Evolutionary conservation across 2,329 filamentous ascomycete genomes (phyloP).

Genomic region (Neopestalotiopsis rosae): DNA sequence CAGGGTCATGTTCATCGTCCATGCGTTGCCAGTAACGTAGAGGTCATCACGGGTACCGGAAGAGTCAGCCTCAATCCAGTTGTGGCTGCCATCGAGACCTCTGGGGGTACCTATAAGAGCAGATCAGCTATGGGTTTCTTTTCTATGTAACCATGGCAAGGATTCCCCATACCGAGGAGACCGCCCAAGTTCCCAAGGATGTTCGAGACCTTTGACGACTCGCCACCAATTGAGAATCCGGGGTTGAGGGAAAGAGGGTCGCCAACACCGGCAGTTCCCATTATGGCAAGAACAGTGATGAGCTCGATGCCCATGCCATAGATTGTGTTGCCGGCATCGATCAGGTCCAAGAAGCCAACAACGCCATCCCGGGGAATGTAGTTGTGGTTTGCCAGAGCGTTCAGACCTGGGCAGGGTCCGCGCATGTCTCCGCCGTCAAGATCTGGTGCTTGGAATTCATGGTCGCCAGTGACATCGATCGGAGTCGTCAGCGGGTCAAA

Average conservation of each 20-base stretch:
- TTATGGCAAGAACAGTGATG: constrained; percentile 44
- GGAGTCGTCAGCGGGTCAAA: constrained; percentile 25
- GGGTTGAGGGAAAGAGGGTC: constrained; percentile 54
- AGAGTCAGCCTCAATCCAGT: constrained; percentile 59
- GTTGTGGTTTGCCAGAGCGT: constrained; percentile 35
- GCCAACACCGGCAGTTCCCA: constrained; percentile 54
- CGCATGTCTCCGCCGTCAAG: constrained; percentile 30
- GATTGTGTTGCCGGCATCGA: constrained; percentile 42
- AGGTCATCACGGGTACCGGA: constrained; percentile 59
- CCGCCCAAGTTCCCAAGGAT: constrained; percentile 49
- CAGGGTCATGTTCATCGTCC: constrained; percentile 55
- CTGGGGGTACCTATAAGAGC: constrained; percentile 42
- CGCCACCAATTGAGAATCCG: constrained; percentile 59
- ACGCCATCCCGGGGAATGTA: constrained; percentile 35
- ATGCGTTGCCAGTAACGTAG: constrained; percentile 55
- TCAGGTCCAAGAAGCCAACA: constrained; percentile 32
- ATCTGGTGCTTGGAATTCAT: constrained; percentile 25
- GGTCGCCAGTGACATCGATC: constrained; percentile 25
- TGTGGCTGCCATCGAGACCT: constrained; percentile 57
- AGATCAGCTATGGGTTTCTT: neutral
- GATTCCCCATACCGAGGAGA: constrained; percentile 40
- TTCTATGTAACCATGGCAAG: constrained; percentile 8
- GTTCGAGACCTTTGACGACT: constrained; percentile 41
- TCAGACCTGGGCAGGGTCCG: constrained; percentile 35
- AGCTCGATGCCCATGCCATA: constrained; percentile 54